phyloP scores from a whole-genome alignment of 441 rosid genomes.

The Bruguiera hainesii region DNA sequence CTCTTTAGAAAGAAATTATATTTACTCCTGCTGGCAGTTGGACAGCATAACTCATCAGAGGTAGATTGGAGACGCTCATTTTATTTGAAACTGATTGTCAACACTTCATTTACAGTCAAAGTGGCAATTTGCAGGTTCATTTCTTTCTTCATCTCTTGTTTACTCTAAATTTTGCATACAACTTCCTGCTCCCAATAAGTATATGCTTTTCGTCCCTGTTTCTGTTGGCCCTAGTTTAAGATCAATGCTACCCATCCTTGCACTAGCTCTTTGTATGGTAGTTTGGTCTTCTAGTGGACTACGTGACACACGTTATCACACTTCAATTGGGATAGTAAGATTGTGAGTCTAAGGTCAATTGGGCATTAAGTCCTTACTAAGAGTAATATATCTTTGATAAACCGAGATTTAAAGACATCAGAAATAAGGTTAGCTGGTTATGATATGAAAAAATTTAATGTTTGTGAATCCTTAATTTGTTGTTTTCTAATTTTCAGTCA shows the following conservation, averaged over 20 bases:
- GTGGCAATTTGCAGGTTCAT: constrained; percentile 95
- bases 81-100: constrained; percentile 88
- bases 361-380: background rate
- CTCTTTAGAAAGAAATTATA: background rate
- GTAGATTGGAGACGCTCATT: constrained; percentile 95
- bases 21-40: constrained; percentile 44
- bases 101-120: constrained; percentile 76
- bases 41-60: constrained; percentile 55
- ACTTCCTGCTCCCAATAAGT: background rate
- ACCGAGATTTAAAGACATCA: background rate
- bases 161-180: background rate
- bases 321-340: no score
- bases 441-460: background rate
- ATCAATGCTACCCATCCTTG: no score
- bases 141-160: constrained; percentile 9
- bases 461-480: constrained; percentile 11
- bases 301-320: no score
- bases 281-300: no score
- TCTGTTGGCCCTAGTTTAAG: no score
- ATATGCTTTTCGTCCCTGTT: no score
- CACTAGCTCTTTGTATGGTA: no score
- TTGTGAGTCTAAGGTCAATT: no score
- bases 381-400: background rate
- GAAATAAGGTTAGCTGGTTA: background rate
- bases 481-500: constrained; percentile 3